Base-by-base conservation (phyloP, 2,329 filamentous ascomycete species). In the Trichoderma harzianum region DNA sequence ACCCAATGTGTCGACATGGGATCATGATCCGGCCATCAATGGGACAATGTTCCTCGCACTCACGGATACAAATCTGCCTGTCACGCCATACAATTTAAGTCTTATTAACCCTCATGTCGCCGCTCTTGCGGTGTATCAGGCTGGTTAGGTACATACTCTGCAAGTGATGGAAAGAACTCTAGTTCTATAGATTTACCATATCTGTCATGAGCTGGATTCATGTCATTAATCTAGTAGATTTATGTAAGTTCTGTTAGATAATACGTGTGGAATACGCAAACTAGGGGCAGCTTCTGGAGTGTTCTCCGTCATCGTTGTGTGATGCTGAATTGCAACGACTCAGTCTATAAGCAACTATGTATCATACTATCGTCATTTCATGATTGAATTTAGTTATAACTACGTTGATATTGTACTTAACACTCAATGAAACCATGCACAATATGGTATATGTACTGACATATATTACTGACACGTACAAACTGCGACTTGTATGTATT, bases 31-130 rank as follows among this genome's bases (percentile, higher is more conserved):
- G 0, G 88, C 88, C 1, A 85, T 92, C 65, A 96, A 96, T 75
- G 91, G 88, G 0, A 96, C 93, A 5, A 92, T 94, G 81, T 96
- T 95, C 78, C 83, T 97, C 61, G 91, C 90, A 0, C 78, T 97
- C 12, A 95, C 93, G 0, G 93, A 95, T 76, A 78, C 80, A 0
- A 87, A 94, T 74, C 75, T 90, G 0, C 89, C 84, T 73, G 85
- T 95, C 3, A 95, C 93, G 8, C 91, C 93, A 0, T 95, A 93
- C 80, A 96, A 96, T 78, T 72, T 95, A 72, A 88, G 84, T 28
- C 85, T 88, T 85, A 84, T 95, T 24, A 95, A 96, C 74, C 89
- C 92, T 0, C 92, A 94, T 76, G 90, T 96, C 43, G 88, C 89
- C 70, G 93, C 93, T 26, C 84, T 94, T 69, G 91, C 89, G 68